phyloP scores from a whole-genome alignment of 2,329 filamentous ascomycete genomes.

The Trichoderma polysporum region DNA sequence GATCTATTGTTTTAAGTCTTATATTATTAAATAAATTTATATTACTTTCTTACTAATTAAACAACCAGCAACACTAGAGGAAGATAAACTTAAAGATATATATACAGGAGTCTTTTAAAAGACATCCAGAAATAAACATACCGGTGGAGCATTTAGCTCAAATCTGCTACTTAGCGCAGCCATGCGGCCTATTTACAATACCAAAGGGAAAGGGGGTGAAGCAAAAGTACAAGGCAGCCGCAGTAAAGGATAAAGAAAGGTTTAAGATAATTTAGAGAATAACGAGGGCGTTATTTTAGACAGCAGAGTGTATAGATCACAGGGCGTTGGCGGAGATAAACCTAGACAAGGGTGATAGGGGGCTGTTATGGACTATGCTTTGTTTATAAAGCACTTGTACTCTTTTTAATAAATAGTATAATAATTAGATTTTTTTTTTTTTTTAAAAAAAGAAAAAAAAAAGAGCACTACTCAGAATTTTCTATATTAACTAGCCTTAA shows the following conservation, averaged over 20 bases:
- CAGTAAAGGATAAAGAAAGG: slow-evolving; percentile 54
- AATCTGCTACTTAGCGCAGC: slow-evolving; percentile 67
- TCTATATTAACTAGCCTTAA: too few relatives aligned
- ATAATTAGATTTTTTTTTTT: too few relatives aligned
- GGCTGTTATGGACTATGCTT: neutral
- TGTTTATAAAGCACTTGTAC: neutral
- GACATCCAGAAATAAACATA: slow-evolving; percentile 36
- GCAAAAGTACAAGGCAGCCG: slow-evolving; percentile 43
- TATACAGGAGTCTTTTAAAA: slow-evolving; percentile 34
- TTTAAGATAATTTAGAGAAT: slow-evolving; percentile 59
- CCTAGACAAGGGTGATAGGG: slow-evolving; percentile 39
- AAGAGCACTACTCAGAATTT: too few relatives aligned
- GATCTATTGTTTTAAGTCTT: too few relatives aligned
- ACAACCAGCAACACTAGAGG: slow-evolving; percentile 54
- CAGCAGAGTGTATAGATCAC: slow-evolving; percentile 49
- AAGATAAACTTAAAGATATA: slow-evolving; percentile 38
- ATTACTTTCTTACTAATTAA: too few relatives aligned
- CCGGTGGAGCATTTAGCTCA: slow-evolving; percentile 62
- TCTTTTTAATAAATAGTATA: too few relatives aligned
- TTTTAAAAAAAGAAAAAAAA: too few relatives aligned
- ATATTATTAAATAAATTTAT: too few relatives aligned
- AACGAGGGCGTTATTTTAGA: slow-evolving; percentile 61
- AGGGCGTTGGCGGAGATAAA: slow-evolving; percentile 30
- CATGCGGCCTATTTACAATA: slow-evolving; percentile 62
- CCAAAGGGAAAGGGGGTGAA: slow-evolving; percentile 51